Evolutionary conservation across 1,139 yeast species (phyloP).

Genomic region (Insectozyma bohioensis): DNA sequence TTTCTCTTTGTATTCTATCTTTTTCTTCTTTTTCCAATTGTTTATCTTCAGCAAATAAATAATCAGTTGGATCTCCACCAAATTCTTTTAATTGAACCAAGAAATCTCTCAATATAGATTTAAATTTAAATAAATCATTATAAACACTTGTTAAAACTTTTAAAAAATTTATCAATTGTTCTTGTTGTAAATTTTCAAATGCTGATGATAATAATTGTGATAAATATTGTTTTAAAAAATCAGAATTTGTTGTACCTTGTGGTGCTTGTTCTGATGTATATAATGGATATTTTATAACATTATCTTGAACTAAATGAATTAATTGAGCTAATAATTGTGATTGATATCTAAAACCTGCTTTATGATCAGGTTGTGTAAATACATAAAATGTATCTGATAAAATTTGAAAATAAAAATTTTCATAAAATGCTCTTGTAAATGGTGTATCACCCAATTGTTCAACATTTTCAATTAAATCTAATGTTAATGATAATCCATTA

Average conservation of each 20-base stretch:
- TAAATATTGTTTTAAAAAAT: constrained; percentile 76
- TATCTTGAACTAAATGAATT: constrained; percentile 79
- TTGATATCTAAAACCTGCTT: constrained; percentile 91
- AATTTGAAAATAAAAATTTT: constrained; percentile 84
- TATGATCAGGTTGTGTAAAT: constrained; percentile 95
- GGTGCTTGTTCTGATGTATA: constrained; percentile 76
- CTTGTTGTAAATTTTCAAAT: constrained; percentile 84
- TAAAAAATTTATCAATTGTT: constrained; percentile 80
- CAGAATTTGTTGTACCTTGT: constrained; percentile 78
- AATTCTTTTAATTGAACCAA: constrained; percentile 92
- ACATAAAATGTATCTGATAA: constrained; percentile 91
- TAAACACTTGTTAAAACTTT: constrained; percentile 73
- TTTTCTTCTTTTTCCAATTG: constrained; percentile 75
- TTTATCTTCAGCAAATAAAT: constrained; percentile 91
- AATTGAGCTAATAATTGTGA: constrained; percentile 80
- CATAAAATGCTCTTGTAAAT: constrained; percentile 84
- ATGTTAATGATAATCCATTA: constrained; percentile 77
- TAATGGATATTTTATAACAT: constrained; percentile 72
- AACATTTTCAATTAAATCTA: constrained; percentile 84
- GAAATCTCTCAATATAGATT: constrained; percentile 89
- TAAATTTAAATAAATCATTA: constrained; percentile 73
- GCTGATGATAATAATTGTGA: constrained; percentile 81
- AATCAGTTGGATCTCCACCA: constrained; percentile 94
- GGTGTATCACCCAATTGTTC: constrained; percentile 75
- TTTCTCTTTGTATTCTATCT: constrained; percentile 69